Conservation (phyloP, 129 eudicot species). For the Chrysanthemum makinoi region DNA sequence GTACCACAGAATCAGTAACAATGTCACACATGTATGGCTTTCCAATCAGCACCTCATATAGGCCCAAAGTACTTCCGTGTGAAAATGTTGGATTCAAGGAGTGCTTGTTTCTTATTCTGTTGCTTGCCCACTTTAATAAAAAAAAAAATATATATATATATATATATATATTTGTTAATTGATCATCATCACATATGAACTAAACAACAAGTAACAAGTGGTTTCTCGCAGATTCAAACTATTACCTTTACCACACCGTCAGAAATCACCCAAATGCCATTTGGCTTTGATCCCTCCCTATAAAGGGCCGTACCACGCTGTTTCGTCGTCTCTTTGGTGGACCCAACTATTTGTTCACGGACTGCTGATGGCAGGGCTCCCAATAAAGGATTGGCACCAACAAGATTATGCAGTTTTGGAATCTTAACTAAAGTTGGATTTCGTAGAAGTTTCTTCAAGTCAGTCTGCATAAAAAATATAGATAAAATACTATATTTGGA, state of each 20-base stretch:
- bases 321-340: constrained; percentile 81
- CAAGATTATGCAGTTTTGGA: constrained; percentile 69
- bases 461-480: constrained; percentile 51
- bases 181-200: not conserved
- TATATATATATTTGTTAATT: not conserved
- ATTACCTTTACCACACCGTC: constrained; percentile 92
- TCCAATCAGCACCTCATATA: constrained; percentile 78
- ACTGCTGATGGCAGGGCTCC: constrained; percentile 79
- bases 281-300: constrained; percentile 70
- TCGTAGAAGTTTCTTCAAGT: constrained; percentile 79
- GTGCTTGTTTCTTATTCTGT: constrained; percentile 42
- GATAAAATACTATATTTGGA: constrained; percentile 9
- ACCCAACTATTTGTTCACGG: constrained; percentile 61
- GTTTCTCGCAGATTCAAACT: not conserved
- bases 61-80: constrained; percentile 89
- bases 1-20: constrained; percentile 74
- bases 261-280: constrained; percentile 83
- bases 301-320: constrained; percentile 61
- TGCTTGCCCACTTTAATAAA: constrained; percentile 64
- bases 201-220: not conserved
- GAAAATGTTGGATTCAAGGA: constrained; percentile 75
- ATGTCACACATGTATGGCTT: constrained; percentile 85
- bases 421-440: constrained; percentile 87
- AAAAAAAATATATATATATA: not conserved
- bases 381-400: constrained; percentile 68